phyloP scores from a whole-genome alignment of 805 yeast species.

The Torulaspora quercuum region DNA sequence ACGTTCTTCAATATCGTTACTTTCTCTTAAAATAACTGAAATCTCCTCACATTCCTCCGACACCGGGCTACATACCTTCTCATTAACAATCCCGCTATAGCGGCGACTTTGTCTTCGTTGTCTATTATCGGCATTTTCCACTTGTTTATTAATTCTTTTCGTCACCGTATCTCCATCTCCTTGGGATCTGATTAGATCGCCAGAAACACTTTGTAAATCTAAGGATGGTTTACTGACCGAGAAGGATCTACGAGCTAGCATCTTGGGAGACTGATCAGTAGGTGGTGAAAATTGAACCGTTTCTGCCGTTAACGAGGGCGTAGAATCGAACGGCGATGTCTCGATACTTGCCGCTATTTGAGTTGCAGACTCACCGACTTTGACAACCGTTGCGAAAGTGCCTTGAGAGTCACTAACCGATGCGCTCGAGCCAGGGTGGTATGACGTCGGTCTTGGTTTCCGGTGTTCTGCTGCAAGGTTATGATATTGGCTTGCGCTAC shows the following conservation, averaged over 20 bases:
- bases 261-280: constrained; percentile 22
- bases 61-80: constrained; percentile 16
- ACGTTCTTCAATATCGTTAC: too few relatives aligned
- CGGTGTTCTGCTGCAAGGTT: constrained; percentile 40
- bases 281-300: constrained; percentile 12
- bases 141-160: constrained; percentile 25
- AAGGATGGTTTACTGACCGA: constrained; percentile 37
- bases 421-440: constrained; percentile 51
- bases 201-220: constrained; percentile 37
- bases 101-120: constrained; percentile 19
- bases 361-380: constrained; percentile 34
- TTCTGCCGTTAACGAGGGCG: constrained; percentile 19
- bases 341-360: constrained; percentile 8
- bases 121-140: constrained; percentile 14
- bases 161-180: constrained; percentile 21
- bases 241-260: constrained; percentile 24
- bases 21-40: neutral
- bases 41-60: constrained; percentile 16
- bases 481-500: constrained; percentile 6
- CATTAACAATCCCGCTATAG: constrained; percentile 17
- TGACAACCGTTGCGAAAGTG: constrained; percentile 17
- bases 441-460: constrained; percentile 80
- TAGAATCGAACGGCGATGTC: constrained; percentile 21
- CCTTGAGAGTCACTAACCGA: constrained; percentile 5
- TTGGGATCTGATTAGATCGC: constrained; percentile 38